Evolutionary conservation across 192 early-diverging fungal genomes (phyloP).

Genomic region (Dissophora globulifera): DNA sequence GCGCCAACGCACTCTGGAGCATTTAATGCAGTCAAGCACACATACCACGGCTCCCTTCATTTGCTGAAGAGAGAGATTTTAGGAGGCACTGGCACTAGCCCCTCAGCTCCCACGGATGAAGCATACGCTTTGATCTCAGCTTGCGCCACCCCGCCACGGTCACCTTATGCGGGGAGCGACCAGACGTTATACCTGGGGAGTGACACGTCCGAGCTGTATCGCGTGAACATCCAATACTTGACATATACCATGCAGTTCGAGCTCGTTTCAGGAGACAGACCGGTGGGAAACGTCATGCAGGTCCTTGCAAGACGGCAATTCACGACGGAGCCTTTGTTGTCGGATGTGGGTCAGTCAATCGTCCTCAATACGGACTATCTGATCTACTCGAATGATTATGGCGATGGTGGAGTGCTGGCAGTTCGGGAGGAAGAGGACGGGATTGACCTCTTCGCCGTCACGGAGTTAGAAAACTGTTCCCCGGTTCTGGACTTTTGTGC

Average conservation of each 20-base stretch:
- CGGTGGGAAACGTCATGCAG: constrained; percentile 23
- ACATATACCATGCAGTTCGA: constrained; percentile 35
- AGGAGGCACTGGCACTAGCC: not conserved
- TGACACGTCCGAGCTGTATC: constrained; percentile 36
- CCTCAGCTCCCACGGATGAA: not conserved
- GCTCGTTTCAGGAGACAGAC: constrained; percentile 23
- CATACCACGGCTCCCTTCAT: constrained; percentile 12
- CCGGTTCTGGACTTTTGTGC: constrained; percentile 42
- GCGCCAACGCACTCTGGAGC: not conserved
- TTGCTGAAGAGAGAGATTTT: constrained; percentile 13
- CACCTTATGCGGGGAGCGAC: constrained; percentile 1
- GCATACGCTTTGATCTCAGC: constrained; percentile 33
- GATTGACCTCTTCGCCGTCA: constrained; percentile 32
- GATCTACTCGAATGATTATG: constrained; percentile 37
- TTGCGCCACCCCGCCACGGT: constrained; percentile 30
- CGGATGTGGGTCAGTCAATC: not conserved
- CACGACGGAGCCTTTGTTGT: not conserved
- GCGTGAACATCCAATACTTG: constrained; percentile 26
- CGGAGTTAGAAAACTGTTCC: constrained; percentile 22
- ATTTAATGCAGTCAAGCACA: constrained; percentile 3
- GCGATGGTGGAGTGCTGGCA: constrained; percentile 24
- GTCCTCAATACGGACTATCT: constrained; percentile 35
- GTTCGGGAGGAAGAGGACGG: constrained; percentile 39
- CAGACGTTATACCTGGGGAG: constrained; percentile 48
- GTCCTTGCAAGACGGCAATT: constrained; percentile 19